A percentile compares a stretch with the other conserved stretches of the same genome.
Evolutionary conservation across 805 yeast genomes (phyloP).

Genomic region (Danielozyma ontarioensis): DNA sequence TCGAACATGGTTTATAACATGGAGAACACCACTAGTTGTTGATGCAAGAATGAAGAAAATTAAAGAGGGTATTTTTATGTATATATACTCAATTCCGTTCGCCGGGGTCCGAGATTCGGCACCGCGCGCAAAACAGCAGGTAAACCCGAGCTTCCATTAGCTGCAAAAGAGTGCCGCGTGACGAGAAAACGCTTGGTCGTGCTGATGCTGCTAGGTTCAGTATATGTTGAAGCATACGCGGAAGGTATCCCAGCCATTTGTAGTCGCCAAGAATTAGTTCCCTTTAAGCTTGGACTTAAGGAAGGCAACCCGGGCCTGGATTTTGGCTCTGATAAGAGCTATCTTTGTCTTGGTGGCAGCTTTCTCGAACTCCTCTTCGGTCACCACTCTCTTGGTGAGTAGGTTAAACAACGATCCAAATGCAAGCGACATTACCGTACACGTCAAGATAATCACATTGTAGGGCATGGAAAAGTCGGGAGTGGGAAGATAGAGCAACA

Average conservation of each 20-base stretch:
- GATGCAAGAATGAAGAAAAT: too few species aligned
- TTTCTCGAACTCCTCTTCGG: constrained; percentile 63
- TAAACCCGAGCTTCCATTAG: too few species aligned
- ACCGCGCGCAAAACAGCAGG: constrained; percentile 3
- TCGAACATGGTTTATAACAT: constrained; percentile 10
- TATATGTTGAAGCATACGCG: too few species aligned
- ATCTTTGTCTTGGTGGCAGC: constrained; percentile 8
- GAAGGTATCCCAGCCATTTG: too few species aligned
- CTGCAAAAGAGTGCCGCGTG: too few species aligned
- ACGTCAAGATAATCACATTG: constrained; percentile 89
- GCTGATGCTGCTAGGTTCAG: too few species aligned
- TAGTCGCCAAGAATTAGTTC: too few species aligned
- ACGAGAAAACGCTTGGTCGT: too few species aligned
- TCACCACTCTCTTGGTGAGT: constrained; percentile 65
- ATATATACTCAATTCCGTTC: too few species aligned
- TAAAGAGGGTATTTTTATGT: too few species aligned
- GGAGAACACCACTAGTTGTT: background rate
- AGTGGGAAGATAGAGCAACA: constrained; percentile 81
- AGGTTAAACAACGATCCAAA: constrained; percentile 85
- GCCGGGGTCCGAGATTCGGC: constrained; percentile 3
- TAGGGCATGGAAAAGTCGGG: constrained; percentile 99
- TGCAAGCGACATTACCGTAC: constrained; percentile 87
- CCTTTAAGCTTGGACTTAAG: too few species aligned
- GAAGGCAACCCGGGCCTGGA: background rate
- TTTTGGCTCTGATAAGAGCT: background rate